Evolutionary conservation across 495 filamentous ascomycete genomes (phyloP).

Genomic region (Lepraria neglecta): DNA sequence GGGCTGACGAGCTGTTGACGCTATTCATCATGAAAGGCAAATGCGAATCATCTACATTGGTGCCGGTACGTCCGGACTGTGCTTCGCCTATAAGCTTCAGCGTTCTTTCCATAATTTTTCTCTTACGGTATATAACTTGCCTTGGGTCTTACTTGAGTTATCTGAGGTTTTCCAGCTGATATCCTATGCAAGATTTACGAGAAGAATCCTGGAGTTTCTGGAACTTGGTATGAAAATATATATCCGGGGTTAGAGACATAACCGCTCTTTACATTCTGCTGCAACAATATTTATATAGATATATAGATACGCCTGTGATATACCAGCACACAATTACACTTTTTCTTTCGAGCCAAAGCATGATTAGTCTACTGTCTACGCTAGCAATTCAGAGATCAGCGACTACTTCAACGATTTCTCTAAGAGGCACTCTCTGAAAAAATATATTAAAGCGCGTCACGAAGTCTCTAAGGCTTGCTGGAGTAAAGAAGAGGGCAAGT

Average conservation of each 20-base stretch:
- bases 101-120: conserved; percentile 53
- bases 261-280: neutral
- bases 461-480: conserved; percentile 37
- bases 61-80: conserved; percentile 58
- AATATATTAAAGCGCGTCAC: conserved; percentile 39
- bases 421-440: conserved; percentile 39
- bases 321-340: conserved; percentile 45
- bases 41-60: conserved; percentile 53
- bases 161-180: too few species aligned
- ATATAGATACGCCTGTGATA: conserved; percentile 45
- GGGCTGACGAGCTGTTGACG: too few species aligned
- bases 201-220: conserved; percentile 67
- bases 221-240: conserved; percentile 66
- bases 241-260: conserved; percentile 57
- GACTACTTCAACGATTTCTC: conserved; percentile 47
- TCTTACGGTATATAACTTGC: too few species aligned
- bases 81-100: conserved; percentile 53
- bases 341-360: conserved; percentile 47
- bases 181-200: conserved; percentile 75
- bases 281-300: neutral
- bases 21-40: too few species aligned
- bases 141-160: too few species aligned
- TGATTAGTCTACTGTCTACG: conserved; percentile 56
- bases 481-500: conserved; percentile 38
- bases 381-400: conserved; percentile 51